Percentiles rank a stretch among this genome's conserved stretches.
Conservation (phyloP, 1,284 basidiomycete species). For the Retiboletus flavoniger region DNA sequence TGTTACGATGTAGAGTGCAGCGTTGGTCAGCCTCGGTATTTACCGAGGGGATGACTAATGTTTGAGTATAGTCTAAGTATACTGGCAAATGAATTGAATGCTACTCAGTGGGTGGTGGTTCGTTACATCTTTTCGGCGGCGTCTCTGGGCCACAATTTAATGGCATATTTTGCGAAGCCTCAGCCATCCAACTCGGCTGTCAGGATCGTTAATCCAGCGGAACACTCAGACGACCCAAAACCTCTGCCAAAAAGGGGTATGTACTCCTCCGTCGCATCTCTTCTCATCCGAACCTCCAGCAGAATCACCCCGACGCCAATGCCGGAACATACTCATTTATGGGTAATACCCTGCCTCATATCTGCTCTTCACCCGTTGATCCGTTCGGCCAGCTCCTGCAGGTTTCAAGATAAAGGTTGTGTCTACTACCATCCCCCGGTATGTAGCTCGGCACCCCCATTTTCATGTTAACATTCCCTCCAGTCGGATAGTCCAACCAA, state of each 20-base stretch:
- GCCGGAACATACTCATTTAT: conserved; percentile 85
- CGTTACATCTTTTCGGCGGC: conserved; percentile 1
- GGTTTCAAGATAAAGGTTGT: conserved; percentile 84
- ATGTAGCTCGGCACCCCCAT: conserved; percentile 29
- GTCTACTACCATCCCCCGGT: conserved; percentile 79
- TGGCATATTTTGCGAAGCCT: conserved; percentile 47
- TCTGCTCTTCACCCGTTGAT: conserved; percentile 11
- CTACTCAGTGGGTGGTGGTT: not conserved
- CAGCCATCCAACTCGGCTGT: conserved; percentile 51
- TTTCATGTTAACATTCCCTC: conserved; percentile 15
- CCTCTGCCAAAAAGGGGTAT: conserved; percentile 45
- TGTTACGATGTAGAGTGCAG: not conserved
- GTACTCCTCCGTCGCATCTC: conserved; percentile 10
- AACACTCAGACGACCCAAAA: conserved; percentile 37
- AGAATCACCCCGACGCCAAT: conserved; percentile 76
- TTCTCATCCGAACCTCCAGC: conserved; percentile 14
- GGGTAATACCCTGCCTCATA: conserved; percentile 50
- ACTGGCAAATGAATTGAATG: conserved; percentile 9
- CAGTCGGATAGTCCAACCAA: conserved; percentile 24
- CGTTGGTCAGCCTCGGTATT: conserved; percentile 6
- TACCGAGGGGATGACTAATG: conserved; percentile 23
- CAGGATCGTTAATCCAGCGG: conserved; percentile 54
- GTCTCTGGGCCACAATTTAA: conserved; percentile 16
- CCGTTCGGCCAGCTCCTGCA: conserved; percentile 60
- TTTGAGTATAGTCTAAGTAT: not conserved